Evolutionary conservation across 257 asterid genomes (phyloP), one percentile per base, ranked within the genome.

Genomic region (Penstemon newberryi): DNA sequence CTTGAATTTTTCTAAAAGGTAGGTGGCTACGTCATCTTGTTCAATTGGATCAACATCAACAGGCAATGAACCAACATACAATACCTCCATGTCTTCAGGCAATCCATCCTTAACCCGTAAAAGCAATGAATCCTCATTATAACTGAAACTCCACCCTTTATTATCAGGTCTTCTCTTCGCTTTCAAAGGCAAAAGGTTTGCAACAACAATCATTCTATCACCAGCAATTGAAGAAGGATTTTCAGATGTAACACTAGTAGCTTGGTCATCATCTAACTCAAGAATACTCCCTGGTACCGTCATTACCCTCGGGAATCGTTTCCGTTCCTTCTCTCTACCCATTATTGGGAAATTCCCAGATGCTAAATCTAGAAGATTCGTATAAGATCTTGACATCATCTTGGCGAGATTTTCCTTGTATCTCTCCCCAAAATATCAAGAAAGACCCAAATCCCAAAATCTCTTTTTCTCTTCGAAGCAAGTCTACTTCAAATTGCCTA

Each of bases 351-450:
- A 85, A 81, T 87, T 90, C 75, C 96, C 96, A 19, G 96, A 80
- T 51, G 96, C 96, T 79, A 90, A 88, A 81, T 90, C 96, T 82
- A 90, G 69, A 39, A 90, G 93, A 72, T 90, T 90, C 51, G 96
- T 90, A 80, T 90, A 90, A 54, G 96, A 90, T 83, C 95, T 90
- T 47, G 96, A 89, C 91, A 89, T 85, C 96, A 90, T 87, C 82
- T 78, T 86, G 56, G 50, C 86, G 44, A 79, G 56, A 78, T 72
- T 70, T 72, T 54, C 65, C 57, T 66, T 63, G 13, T 62, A 40
- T 56, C 65, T 67, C 71, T 39, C 79, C 74, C 66, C 61, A 37
- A 42, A 49, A 73, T 37, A 38, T 59, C 18, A 52, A 65, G 60
- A 25, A 53, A 50, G 43, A 45, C 46, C 71, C 74, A 53, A 78